Base-by-base conservation (phyloP, 129 eudicot genomes). In the Dittrichia graveolens region DNA sequence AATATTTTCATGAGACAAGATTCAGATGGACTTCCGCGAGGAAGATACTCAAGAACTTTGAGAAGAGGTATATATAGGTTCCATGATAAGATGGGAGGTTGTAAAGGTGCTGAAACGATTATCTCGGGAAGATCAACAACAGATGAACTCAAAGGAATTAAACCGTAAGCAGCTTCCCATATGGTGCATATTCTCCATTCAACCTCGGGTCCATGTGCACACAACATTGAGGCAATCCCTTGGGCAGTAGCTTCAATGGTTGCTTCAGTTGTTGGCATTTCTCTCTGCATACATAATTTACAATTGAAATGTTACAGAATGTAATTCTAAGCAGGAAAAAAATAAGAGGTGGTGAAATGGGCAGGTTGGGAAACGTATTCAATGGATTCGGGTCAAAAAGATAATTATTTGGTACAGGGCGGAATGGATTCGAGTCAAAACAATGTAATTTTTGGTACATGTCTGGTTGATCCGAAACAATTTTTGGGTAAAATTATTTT, bases 141-240 rank as follows among this genome's bases (percentile, higher is more conserved):
- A 8, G 96, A 94, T 61, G 96, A 90, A 70, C 96, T 90, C 58
- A 94, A 71, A 35, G 98, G 96, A 56, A 94, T 94, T 68, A 94
- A 75, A 48, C 98, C 98, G 68, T 94, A 94, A 49, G 98, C 98
- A 82, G 98, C 98, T 88, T 94, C 98, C 98, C 98, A 94, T 12
- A 94, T 90, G 65, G 98, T 94, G 78, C 98, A 94, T 70, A 94
- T 94, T 79, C 98, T 90, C 98, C 98, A 94, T 73, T 94, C 98
- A 9, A 94, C 98, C 73, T 94, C 98, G 0, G 98, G 96, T 57
- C 96, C 98, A 46, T 94, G 98, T 49, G 96, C 92, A 81, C 96
- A 94, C 68, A 94, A 96, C 93, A 94, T 79, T 15, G 96, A 94
- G 47, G 98, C 98, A 67, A 94, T 94, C 70, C 95, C 98, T 73